Conservation (phyloP, 108 stramenopile species). For the Discostella stelligeroides region DNA sequence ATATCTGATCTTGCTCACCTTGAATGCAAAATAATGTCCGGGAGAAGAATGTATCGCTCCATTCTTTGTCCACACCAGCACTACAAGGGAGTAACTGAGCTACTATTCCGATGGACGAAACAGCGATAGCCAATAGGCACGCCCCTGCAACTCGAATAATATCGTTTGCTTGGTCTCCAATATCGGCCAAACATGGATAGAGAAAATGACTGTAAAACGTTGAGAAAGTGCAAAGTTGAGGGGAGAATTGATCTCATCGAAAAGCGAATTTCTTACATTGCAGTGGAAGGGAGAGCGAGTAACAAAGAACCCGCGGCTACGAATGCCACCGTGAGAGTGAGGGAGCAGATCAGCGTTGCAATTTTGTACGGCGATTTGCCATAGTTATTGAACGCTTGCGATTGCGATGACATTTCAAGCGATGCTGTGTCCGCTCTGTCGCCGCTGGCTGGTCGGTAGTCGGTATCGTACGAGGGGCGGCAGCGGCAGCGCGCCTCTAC, state of each 20-base stretch:
- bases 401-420: too few species aligned
- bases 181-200: slow-evolving; percentile 43
- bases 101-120: slow-evolving; percentile 37
- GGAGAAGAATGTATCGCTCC: slow-evolving; percentile 30
- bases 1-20: slow-evolving; percentile 74
- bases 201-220: slow-evolving; percentile 19
- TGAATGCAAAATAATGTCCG: slow-evolving; percentile 38
- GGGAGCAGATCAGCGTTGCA: slow-evolving; percentile 21
- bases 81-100: slow-evolving; percentile 35
- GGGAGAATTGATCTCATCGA: background rate
- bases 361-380: slow-evolving; percentile 12
- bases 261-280: slow-evolving; percentile 16
- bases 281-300: slow-evolving; percentile 26
- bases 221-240: background rate
- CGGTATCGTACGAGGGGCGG: too few species aligned
- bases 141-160: slow-evolving; percentile 44
- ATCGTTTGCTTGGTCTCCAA: slow-evolving; percentile 32
- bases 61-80: slow-evolving; percentile 1
- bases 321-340: slow-evolving; percentile 18
- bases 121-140: slow-evolving; percentile 37
- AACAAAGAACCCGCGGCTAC: slow-evolving; percentile 30
- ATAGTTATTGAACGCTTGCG: background rate
- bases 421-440: too few species aligned
- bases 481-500: too few species aligned
- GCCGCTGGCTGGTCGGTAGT: too few species aligned